phyloP scores from a whole-genome alignment of 2,329 filamentous ascomycete genomes.

The Colletotrichum sp. region DNA sequence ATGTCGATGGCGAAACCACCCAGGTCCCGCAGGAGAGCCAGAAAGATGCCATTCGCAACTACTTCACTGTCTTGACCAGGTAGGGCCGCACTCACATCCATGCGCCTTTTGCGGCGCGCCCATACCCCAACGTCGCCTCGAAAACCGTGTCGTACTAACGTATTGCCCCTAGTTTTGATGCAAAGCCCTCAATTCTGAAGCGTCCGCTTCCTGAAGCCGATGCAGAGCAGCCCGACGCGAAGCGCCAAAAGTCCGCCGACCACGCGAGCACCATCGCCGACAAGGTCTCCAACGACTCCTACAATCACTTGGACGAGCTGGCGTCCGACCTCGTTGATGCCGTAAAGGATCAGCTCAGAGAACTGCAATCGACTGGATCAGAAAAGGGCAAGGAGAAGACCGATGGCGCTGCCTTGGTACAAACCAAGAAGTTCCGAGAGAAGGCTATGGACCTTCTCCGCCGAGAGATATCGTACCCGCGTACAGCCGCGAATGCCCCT shows the following conservation, averaged over 20 bases:
- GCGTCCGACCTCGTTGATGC: slow-evolving; percentile 60
- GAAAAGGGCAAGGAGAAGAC: slow-evolving; percentile 33
- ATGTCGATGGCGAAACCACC: slow-evolving; percentile 28
- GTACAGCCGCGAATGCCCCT: slow-evolving; percentile 37
- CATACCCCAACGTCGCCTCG: background rate
- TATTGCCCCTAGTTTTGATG: slow-evolving; percentile 53
- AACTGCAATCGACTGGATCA: slow-evolving; percentile 42
- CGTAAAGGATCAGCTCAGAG: slow-evolving; percentile 52
- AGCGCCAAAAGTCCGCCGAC: slow-evolving; percentile 64
- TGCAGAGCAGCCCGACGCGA: slow-evolving; percentile 58
- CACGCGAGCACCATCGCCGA: slow-evolving; percentile 50
- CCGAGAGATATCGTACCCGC: slow-evolving; percentile 62
- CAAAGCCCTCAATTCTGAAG: slow-evolving; percentile 58
- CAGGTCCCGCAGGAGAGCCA: slow-evolving; percentile 26
- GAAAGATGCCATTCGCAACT: slow-evolving; percentile 41
- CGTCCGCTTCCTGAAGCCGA: slow-evolving; percentile 52
- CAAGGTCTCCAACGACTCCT: slow-evolving; percentile 56
- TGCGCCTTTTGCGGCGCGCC: background rate
- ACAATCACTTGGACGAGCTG: slow-evolving; percentile 69
- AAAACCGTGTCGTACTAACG: slow-evolving; percentile 29
- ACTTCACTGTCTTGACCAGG: slow-evolving; percentile 42
- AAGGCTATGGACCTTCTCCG: slow-evolving; percentile 67
- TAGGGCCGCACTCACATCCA: slow-evolving; percentile 27
- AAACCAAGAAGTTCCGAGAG: slow-evolving; percentile 63
- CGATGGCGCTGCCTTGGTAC: slow-evolving; percentile 37